phyloP scores from a whole-genome alignment of 192 early-diverging fungal species.

The Helicostylum pulchrum region DNA sequence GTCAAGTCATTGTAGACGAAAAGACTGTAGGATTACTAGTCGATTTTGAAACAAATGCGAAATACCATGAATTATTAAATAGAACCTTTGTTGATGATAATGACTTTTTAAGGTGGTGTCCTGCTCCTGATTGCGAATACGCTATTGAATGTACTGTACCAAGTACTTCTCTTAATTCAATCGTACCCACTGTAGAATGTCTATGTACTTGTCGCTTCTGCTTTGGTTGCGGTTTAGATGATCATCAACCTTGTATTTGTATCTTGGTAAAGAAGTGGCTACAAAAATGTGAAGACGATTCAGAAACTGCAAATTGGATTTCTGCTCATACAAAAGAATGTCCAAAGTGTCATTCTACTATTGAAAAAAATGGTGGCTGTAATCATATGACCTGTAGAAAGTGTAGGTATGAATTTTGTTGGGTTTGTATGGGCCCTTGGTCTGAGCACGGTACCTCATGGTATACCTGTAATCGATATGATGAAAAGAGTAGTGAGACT shows the following conservation, averaged over 20 bases:
- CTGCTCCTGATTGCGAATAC: slow-evolving; percentile 94
- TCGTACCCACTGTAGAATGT: slow-evolving; percentile 90
- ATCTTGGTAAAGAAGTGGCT: slow-evolving; percentile 46
- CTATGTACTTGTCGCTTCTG: slow-evolving; percentile 80
- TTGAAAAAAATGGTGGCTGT: slow-evolving; percentile 99
- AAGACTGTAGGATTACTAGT: slow-evolving; percentile 74
- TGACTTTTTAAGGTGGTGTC: slow-evolving; percentile 85
- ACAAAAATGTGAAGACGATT: slow-evolving; percentile 96
- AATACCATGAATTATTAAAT: slow-evolving; percentile 73
- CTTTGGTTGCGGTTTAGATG: slow-evolving; percentile 83
- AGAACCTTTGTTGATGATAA: slow-evolving; percentile 94
- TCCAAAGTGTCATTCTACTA: slow-evolving; percentile 87
- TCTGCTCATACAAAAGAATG: slow-evolving; percentile 94
- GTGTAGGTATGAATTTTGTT: slow-evolving; percentile 98
- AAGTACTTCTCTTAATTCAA: slow-evolving; percentile 55
- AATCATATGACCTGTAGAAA: slow-evolving; percentile 99
- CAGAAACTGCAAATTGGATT: slow-evolving; percentile 97
- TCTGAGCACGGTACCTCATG: slow-evolving; percentile 89
- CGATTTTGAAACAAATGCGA: slow-evolving; percentile 46
- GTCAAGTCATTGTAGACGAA: slow-evolving; percentile 81
- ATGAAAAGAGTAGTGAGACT: slow-evolving; percentile 83
- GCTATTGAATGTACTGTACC: slow-evolving; percentile 88
- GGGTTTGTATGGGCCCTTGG: slow-evolving; percentile 98
- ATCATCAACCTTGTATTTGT: slow-evolving; percentile 92
- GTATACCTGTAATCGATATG: slow-evolving; percentile 97